These are phyloP conservation scores for Fusarium longipes DNA, from an alignment of 2,329 filamentous ascomycete genomes.

Conservation along the genomic window DNA sequence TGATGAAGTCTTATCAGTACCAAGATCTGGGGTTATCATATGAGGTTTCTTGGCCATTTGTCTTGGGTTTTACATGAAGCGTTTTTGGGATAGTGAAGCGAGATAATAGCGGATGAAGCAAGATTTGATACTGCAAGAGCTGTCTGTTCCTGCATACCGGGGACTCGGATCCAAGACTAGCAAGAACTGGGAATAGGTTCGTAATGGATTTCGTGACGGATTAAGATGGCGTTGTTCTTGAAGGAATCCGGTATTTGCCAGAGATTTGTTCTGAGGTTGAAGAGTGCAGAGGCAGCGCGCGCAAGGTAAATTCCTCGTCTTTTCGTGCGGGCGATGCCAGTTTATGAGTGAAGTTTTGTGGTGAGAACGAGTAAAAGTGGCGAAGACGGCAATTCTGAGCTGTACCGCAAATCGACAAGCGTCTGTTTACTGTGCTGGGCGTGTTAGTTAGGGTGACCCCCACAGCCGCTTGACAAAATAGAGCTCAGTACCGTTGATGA, in stretches of 20 bases:
- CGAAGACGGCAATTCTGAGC: background rate
- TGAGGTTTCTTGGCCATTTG: slow-evolving; percentile 25
- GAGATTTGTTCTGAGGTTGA: background rate
- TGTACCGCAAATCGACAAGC: slow-evolving; percentile 37
- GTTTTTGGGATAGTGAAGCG: slow-evolving; percentile 4
- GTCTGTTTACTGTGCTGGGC: slow-evolving; percentile 31
- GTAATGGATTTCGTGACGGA: background rate
- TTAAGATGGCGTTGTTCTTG: background rate
- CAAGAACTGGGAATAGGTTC: slow-evolving; percentile 5
- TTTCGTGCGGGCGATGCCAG: slow-evolving; percentile 4
- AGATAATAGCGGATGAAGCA: background rate
- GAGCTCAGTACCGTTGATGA: too few species aligned
- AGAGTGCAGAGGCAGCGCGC: background rate
- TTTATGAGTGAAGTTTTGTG: slow-evolving; percentile 1
- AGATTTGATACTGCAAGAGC: background rate
- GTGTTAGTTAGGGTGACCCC: slow-evolving; percentile 34
- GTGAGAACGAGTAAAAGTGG: slow-evolving; percentile 9
- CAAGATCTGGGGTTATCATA: slow-evolving; percentile 14
- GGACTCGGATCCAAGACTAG: background rate
- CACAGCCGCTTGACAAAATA: slow-evolving; percentile 20
- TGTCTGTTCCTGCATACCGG: slow-evolving; percentile 24
- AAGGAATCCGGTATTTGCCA: background rate
- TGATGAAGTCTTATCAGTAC: slow-evolving; percentile 40
- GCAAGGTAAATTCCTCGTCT: background rate
- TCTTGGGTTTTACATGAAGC: slow-evolving; percentile 37